A percentile compares a stretch with the other conserved stretches of the same genome.
phyloP scores from a whole-genome alignment of 768 basidiomycete genomes.

The Lactarius deliciosus region DNA sequence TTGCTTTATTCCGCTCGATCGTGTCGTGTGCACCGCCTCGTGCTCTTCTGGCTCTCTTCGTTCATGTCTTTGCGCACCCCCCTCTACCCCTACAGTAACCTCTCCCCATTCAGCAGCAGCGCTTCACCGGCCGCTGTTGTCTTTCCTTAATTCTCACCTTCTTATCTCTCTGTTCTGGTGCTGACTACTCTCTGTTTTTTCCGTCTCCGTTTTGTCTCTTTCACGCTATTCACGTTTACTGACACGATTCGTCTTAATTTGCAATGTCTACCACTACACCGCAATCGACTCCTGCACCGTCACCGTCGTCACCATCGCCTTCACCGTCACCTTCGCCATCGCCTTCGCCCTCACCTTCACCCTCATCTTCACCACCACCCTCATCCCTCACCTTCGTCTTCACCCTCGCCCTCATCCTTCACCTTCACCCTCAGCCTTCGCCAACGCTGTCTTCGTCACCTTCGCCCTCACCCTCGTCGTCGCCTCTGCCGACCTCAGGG shows the following conservation, averaged over 20 bases:
- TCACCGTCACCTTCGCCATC: background rate
- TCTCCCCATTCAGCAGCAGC: background rate
- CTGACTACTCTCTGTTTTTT: background rate
- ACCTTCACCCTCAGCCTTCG: constrained; percentile 1
- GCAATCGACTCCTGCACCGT: constrained; percentile 23
- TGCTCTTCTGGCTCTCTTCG: background rate
- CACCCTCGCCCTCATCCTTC: background rate
- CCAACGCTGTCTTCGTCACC: constrained; percentile 22
- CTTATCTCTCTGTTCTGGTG: constrained; percentile 32
- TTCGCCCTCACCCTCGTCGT: constrained; percentile 28
- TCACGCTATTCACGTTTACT: background rate
- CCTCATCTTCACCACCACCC: background rate
- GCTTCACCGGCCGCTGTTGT: background rate
- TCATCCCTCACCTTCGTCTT: no score
- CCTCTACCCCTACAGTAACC: no score
- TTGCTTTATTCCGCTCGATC: background rate
- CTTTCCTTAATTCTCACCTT: background rate
- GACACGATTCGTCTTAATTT: constrained; percentile 4
- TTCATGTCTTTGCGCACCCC: background rate
- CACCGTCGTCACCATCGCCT: constrained; percentile 26
- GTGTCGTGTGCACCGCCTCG: constrained; percentile 3
- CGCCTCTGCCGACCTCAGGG: constrained; percentile 30
- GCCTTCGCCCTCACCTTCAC: background rate
- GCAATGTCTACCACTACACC: constrained; percentile 31
- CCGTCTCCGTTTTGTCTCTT: background rate